phyloP scores from a whole-genome alignment of 768 basidiomycete genomes.

The Plicaturopsis crispa region DNA sequence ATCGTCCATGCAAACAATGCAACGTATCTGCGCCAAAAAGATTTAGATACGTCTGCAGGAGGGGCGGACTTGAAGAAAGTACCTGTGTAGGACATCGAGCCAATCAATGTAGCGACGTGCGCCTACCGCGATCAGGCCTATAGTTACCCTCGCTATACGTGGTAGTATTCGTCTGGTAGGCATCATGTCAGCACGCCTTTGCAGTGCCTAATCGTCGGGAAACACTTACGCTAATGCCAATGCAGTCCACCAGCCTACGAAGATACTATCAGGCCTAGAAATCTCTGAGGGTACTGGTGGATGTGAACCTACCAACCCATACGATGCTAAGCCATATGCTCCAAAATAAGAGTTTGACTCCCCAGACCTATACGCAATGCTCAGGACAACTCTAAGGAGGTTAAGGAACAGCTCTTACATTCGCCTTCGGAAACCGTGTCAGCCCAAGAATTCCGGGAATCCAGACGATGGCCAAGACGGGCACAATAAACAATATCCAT shows the following conservation, averaged over 20 bases:
- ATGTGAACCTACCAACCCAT: slow-evolving; percentile 54
- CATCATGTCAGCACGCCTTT: slow-evolving; percentile 10
- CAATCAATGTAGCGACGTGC: slow-evolving; percentile 76
- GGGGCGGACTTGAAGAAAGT: slow-evolving; percentile 7
- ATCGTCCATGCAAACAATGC: slow-evolving; percentile 65
- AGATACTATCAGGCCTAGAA: slow-evolving; percentile 1
- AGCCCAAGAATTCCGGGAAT: slow-evolving; percentile 70
- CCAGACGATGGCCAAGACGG: slow-evolving; percentile 60
- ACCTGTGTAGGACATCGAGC: slow-evolving; percentile 60
- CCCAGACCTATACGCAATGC: slow-evolving; percentile 42
- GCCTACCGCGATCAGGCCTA: slow-evolving; percentile 70
- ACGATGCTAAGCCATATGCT: slow-evolving; percentile 76
- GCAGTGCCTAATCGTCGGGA: background rate
- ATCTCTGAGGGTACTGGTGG: too few relatives aligned
- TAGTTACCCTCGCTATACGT: slow-evolving; percentile 44
- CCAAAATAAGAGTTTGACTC: slow-evolving; percentile 64
- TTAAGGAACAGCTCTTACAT: slow-evolving; percentile 22
- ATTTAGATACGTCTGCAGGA: slow-evolving; percentile 13
- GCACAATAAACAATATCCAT: slow-evolving; percentile 76
- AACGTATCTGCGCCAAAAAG: slow-evolving; percentile 34
- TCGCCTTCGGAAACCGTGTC: slow-evolving; percentile 34
- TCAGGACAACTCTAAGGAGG: too few relatives aligned
- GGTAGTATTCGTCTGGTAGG: slow-evolving; percentile 44
- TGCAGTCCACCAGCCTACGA: slow-evolving; percentile 72
- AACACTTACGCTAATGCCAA: slow-evolving; percentile 53